Evolutionary conservation across 805 yeast genomes (phyloP), one percentile per base, ranked within the genome.

Genomic region (Wickerhamomyces rabaulensis): DNA sequence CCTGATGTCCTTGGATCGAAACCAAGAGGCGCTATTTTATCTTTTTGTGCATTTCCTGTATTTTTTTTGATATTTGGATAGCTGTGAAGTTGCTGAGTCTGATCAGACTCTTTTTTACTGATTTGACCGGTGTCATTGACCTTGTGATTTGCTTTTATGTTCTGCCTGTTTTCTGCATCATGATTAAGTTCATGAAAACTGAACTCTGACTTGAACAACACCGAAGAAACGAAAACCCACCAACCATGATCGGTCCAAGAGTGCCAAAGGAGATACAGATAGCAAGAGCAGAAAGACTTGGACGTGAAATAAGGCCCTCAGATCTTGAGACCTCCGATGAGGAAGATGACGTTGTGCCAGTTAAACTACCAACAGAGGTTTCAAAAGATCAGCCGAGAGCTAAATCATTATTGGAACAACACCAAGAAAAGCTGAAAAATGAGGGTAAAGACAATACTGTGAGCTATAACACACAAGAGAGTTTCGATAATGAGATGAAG

Each of bases 1-100:
- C 92, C 94, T 85, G 92, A 86, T 83, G 92, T 84, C 95, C 90
- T 79, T 73, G 90, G 95, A 86, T 86, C 94, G 94, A 86, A 84
- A 86, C 94, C 87, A 72, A 79, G 88, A 88, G 85, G 85, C 88
- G 94, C 94, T 85, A 84, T 35, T 57, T 25, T 19, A 12, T 13
- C 13, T 36, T 36, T 19, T 20, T 36, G 15, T 12, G n/a, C n/a
- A n/a, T n/a, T n/a, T n/a, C n/a, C n/a, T n/a, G n/a, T n/a, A n/a
- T n/a, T n/a, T n/a, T n/a, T n/a, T n/a, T n/a, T n/a, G n/a, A n/a
- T n/a, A n/a, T n/a, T n/a, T n/a, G n/a, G n/a, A n/a, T n/a, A n/a
- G n/a, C n/a, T n/a, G n/a, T n/a, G n/a, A n/a, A n/a, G n/a, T n/a
- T n/a, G n/a, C n/a, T n/a, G n/a, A n/a, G n/a, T n/a, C n/a, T n/a